Percentiles rank a stretch among this genome's conserved stretches.
These are phyloP conservation scores for Asparagopsis taxiformis DNA, from an alignment of 31 red algal species.

Conservation along the genomic window DNA sequence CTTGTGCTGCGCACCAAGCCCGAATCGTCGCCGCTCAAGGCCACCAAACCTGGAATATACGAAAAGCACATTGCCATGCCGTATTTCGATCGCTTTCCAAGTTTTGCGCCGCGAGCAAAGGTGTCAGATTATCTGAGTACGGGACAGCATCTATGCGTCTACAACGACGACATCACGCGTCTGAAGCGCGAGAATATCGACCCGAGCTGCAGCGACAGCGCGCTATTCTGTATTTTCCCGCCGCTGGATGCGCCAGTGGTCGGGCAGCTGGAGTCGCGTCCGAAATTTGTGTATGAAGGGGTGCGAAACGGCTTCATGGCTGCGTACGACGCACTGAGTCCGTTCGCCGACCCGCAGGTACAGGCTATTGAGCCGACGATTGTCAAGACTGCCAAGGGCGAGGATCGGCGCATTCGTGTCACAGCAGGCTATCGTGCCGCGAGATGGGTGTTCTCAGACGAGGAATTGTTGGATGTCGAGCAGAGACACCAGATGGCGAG, in stretches of 20 bases:
- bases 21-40: conserved; percentile 16
- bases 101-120: conserved; percentile 18
- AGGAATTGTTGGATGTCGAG: conserved; percentile 27
- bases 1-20: conserved; percentile 83
- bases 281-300: conserved; percentile 56
- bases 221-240: conserved; percentile 51
- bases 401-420: neutral
- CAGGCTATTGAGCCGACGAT: neutral
- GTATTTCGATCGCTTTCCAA: conserved; percentile 41
- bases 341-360: conserved; percentile 16
- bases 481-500: conserved; percentile 18
- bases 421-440: conserved; percentile 20
- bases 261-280: conserved; percentile 59
- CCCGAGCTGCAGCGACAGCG: neutral
- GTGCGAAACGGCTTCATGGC: conserved; percentile 70
- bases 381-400: conserved; percentile 1
- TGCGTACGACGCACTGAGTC: conserved; percentile 62
- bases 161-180: conserved; percentile 31
- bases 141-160: conserved; percentile 44
- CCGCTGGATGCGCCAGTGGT: conserved; percentile 32
- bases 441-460: conserved; percentile 36
- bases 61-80: conserved; percentile 73
- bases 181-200: conserved; percentile 6
- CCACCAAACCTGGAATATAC: conserved; percentile 65
- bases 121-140: conserved; percentile 28